phyloP scores from a whole-genome alignment of 2,329 filamentous ascomycete species.

The Teratosphaeria pseudoeucalypti region DNA sequence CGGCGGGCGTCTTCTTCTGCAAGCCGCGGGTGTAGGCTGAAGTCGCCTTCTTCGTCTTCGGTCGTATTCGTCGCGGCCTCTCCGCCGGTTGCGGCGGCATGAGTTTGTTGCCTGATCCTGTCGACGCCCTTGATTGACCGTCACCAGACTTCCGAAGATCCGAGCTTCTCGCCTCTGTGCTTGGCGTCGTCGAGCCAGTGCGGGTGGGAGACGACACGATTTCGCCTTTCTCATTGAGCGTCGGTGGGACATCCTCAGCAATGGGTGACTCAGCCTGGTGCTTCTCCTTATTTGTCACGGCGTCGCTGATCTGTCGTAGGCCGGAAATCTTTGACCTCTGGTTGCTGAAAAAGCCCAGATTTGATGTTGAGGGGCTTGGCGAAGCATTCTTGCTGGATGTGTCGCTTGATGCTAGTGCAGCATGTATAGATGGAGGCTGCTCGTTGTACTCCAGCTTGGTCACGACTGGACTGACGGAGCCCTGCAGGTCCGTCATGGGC shows the following conservation, averaged over 20 bases:
- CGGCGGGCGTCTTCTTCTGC: conserved; percentile 66
- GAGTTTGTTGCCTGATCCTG: conserved; percentile 31
- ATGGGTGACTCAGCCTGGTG: conserved; percentile 16
- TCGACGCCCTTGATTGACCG: conserved; percentile 31
- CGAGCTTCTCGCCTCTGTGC: conserved; percentile 39
- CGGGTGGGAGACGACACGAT: conserved; percentile 55
- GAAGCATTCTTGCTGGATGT: conserved; percentile 27
- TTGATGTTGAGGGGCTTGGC: conserved; percentile 20
- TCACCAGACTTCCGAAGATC: conserved; percentile 25
- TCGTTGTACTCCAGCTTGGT: conserved; percentile 46
- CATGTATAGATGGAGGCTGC: conserved; percentile 6
- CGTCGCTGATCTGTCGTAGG: conserved; percentile 77
- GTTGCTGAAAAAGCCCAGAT: conserved; percentile 26
- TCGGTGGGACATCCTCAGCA: conserved; percentile 14
- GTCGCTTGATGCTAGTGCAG: conserved; percentile 24
- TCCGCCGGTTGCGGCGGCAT: conserved; percentile 18
- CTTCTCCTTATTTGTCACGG: conserved; percentile 46
- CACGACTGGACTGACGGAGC: conserved; percentile 43
- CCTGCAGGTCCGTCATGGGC: conserved; percentile 31
- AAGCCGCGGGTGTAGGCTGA: conserved; percentile 87
- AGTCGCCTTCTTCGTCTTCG: conserved; percentile 72
- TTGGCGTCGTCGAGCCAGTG: conserved; percentile 63
- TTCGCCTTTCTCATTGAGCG: conserved; percentile 32
- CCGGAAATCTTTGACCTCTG: conserved; percentile 47
- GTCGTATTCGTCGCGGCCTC: conserved; percentile 14